Base-by-base conservation (phyloP, 306 rosid genomes). In the Pueraria montana region DNA sequence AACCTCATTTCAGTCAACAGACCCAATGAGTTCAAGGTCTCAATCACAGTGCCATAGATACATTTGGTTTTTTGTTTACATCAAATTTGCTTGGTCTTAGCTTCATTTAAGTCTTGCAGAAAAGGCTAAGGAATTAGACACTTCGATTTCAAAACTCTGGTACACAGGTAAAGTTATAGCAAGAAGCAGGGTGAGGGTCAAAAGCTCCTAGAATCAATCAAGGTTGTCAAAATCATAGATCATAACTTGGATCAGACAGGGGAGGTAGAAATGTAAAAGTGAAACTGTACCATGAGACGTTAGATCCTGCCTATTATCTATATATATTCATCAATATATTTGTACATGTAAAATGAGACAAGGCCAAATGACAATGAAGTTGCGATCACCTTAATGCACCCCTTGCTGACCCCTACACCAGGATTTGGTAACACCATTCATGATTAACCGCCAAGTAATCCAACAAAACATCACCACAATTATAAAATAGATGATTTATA, bases 401-500 rank as follows among this genome's bases (percentile, higher is more conserved):
- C 48, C 50, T 1, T 4, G 43, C 32, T 10, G 72, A 81, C 17
- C 65, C 56, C 32, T 10, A 34, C 80, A 65, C 76, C 58, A 50
- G 17, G n/a, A n/a, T n/a, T n/a, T n/a, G n/a, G 64, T n/a, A 66
- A 67, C 26, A 20, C 9, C 27, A 56, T 42, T 42, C 61, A 55
- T 14, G 58, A n/a, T 32, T 59, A 68, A 69, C 26, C 77, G 74
- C 49, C 55, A 71, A 62, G 46, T 72, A 70, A 53, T 53, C 53
- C 76, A 83, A 76, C 65, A 80, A 79, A 76, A 72, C 75, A 36
- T 79, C 55, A 36, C 24, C 55, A 68, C 64, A 78, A 32, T 30
- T 30, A 83, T 30, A 73, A 49, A 67, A 80, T 26, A 82, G 10
- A 63, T 50, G 3, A 77, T 36, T 38, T 72, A n/a, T 50, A 27